These are phyloP conservation scores for Myriosclerotinia duriaeana DNA, from an alignment of 2,329 filamentous ascomycete genomes.

Conservation along the genomic window DNA sequence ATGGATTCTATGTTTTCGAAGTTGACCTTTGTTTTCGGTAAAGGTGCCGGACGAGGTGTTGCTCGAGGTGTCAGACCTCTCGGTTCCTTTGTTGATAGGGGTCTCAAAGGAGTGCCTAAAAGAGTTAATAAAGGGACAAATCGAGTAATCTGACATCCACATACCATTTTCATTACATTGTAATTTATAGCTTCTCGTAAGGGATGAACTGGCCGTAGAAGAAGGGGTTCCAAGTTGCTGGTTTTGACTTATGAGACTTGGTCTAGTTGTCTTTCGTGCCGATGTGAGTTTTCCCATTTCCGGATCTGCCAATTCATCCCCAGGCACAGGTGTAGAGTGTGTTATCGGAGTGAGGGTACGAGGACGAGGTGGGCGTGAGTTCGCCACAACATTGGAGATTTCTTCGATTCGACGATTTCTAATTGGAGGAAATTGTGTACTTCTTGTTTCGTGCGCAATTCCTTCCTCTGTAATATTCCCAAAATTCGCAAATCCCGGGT, in stretches of 20 bases:
- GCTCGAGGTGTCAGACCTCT: slow-evolving; percentile 29
- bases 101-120: slow-evolving; percentile 33
- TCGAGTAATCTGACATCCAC: slow-evolving; percentile 22
- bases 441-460: slow-evolving; percentile 22
- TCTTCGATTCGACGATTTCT: slow-evolving; percentile 26
- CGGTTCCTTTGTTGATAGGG: slow-evolving; percentile 23
- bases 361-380: slow-evolving; percentile 31
- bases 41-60: slow-evolving; percentile 40
- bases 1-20: slow-evolving; percentile 36
- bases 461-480: slow-evolving; percentile 26
- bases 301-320: slow-evolving; percentile 25
- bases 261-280: slow-evolving; percentile 32
- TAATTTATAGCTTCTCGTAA: slow-evolving; percentile 31
- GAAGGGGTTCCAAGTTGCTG: slow-evolving; percentile 39
- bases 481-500: slow-evolving; percentile 16
- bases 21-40: slow-evolving; percentile 32
- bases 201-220: slow-evolving; percentile 34
- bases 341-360: slow-evolving; percentile 27
- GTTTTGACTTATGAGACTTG: slow-evolving; percentile 36
- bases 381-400: slow-evolving; percentile 32
- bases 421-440: slow-evolving; percentile 23
- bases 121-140: slow-evolving; percentile 3
- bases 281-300: slow-evolving; percentile 40
- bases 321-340: slow-evolving; percentile 24
- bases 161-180: slow-evolving; percentile 33